Evolutionary conservation across 306 rosid genomes (phyloP), one percentile per base, ranked within the genome.

Genomic region (Carpinus viminea): DNA sequence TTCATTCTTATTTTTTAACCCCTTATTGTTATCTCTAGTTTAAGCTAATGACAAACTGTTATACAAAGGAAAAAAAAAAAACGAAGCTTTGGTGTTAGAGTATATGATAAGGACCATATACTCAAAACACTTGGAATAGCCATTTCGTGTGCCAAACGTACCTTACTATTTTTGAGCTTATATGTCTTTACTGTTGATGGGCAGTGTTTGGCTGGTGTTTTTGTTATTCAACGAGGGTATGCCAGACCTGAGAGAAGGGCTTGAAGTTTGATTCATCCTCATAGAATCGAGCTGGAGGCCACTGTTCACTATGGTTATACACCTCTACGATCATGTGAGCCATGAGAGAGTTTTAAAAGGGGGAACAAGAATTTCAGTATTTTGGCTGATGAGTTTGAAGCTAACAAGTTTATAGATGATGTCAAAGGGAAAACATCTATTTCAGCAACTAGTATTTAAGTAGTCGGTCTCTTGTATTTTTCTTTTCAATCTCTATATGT

Each of bases 171-270:
- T 28, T 2, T 28, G 31, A 28, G 31, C 31, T 28, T 28, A 28
- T 28, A 4, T 20, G 34, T 13, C 28, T 59, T 12, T 59, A 36
- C 45, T 41, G 45, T 41, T 41, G 45, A 34, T 64, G 45, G 45
- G 18, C 18, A 38, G 41, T 31, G 47, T 38, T 34, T 68, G 20
- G 75, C 74, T 65, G 83, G 74, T 16, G 57, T 13, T 10, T 53
- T 7, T 74, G 24, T 8, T 68, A 54, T 43, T 11, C n/a, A 68
- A n/a, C 4, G 46, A 26, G 24, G 18, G 12, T 41, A n/a, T 12
- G 57, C 26, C 31, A 62, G 60, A 65, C 17, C 50, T 47, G 55
- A 9, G 21, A 61, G 31, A 70, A 24, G 70, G 13, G n/a, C 21
- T 45, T 43, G 28, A 55, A 60, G 36, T 36, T n/a, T 21, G 73